Evolutionary conservation across 495 filamentous ascomycete species (phyloP).

Genomic region (Tuber indicum): DNA sequence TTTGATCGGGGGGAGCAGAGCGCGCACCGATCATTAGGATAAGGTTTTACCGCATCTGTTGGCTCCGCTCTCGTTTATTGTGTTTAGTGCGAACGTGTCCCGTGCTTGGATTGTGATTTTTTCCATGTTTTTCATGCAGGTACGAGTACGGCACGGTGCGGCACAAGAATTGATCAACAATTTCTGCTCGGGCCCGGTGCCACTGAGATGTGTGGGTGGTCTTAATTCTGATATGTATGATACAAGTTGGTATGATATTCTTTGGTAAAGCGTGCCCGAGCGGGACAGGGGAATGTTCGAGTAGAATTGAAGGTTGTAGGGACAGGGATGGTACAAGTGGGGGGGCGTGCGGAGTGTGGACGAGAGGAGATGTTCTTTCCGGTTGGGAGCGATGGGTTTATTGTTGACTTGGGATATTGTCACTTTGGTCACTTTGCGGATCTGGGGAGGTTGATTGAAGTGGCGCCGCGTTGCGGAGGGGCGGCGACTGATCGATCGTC

Average conservation of each 20-base stretch:
- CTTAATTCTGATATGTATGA: not conserved
- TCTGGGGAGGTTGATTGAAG: no score
- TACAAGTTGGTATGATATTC: not conserved
- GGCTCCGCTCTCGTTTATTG: not conserved
- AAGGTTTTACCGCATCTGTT: not conserved
- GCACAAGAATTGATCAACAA: not conserved
- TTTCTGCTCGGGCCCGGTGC: not conserved
- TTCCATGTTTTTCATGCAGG: not conserved
- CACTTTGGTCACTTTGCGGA: no score
- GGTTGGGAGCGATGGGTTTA: no score
- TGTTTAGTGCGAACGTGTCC: not conserved
- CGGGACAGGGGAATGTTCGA: not conserved
- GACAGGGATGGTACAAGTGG: no score
- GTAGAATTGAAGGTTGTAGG: not conserved
- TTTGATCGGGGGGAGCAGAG: not conserved
- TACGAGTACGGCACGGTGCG: not conserved
- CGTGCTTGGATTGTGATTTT: not conserved
- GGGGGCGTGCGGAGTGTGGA: no score
- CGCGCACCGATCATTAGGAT: not conserved
- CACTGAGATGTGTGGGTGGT: not conserved
- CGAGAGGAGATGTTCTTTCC: no score
- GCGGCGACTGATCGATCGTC: no score
- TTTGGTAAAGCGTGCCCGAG: no score
- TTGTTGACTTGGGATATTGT: no score
- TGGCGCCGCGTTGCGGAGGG: no score